These are phyloP conservation scores for Hortaea werneckii DNA, from an alignment of 2,329 filamentous ascomycete genomes.

Conservation along the genomic window DNA sequence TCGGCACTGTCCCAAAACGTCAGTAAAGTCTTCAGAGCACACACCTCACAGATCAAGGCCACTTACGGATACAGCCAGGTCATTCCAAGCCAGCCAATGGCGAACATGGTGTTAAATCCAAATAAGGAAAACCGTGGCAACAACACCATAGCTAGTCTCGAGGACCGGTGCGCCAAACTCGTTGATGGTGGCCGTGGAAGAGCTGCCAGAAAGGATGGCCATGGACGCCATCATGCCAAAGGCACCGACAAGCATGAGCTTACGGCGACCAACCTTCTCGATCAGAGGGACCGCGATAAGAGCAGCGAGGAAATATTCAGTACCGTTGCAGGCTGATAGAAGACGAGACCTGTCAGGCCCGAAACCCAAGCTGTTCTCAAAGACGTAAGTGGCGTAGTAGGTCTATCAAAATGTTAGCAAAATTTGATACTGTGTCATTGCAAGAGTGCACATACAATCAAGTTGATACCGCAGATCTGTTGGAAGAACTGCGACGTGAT, in stretches of 20 bases:
- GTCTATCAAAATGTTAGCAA: slow-evolving; percentile 3
- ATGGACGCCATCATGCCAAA: slow-evolving; percentile 33
- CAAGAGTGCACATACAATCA: slow-evolving; percentile 17
- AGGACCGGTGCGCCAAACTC: neutral
- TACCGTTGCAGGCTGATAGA: slow-evolving; percentile 40
- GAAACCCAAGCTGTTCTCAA: slow-evolving; percentile 43
- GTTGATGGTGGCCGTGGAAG: slow-evolving; percentile 7
- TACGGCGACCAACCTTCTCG: slow-evolving; percentile 46
- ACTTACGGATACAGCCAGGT: slow-evolving; percentile 14
- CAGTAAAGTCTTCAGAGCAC: slow-evolving; percentile 9
- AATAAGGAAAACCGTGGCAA: slow-evolving; percentile 29
- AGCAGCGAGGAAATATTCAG: slow-evolving; percentile 31
- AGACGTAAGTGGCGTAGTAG: slow-evolving; percentile 39
- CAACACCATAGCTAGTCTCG: slow-evolving; percentile 18
- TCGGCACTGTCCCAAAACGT: slow-evolving; percentile 11
- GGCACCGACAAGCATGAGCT: slow-evolving; percentile 61
- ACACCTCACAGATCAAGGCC: slow-evolving; percentile 1
- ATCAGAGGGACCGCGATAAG: slow-evolving; percentile 32
- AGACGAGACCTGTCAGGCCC: slow-evolving; percentile 35
- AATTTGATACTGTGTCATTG: neutral
- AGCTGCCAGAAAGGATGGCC: slow-evolving; percentile 20
- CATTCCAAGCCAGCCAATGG: slow-evolving; percentile 26
- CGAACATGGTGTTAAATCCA: slow-evolving; percentile 29
- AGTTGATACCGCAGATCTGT: slow-evolving; percentile 23
- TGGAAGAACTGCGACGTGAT: slow-evolving; percentile 28